These are phyloP conservation scores for Thraustochytrium striatum DNA, from an alignment of 352 stramenopile genomes.

Conservation along the genomic window DNA sequence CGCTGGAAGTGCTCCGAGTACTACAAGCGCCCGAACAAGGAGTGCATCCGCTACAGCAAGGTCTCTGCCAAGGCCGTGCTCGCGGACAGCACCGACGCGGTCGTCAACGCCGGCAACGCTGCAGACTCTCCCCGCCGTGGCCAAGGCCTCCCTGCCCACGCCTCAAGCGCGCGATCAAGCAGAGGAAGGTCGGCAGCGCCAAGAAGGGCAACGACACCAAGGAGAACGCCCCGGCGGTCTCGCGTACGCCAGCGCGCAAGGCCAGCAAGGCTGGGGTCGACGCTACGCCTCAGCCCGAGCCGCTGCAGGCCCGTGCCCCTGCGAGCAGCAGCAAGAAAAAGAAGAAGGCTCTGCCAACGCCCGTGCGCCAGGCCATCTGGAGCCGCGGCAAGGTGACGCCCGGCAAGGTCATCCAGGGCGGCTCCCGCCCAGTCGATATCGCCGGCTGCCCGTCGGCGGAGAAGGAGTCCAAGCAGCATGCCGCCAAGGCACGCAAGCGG, in stretches of 20 bases:
- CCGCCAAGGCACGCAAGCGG: neutral
- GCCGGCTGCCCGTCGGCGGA: no score
- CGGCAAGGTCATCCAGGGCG: neutral
- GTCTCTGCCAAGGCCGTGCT: neutral
- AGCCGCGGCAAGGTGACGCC: neutral
- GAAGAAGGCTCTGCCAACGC: neutral
- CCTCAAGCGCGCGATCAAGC: neutral
- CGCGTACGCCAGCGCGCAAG: neutral
- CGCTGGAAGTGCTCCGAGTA: conserved; percentile 27
- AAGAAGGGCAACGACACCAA: neutral
- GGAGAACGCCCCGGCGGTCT: no score
- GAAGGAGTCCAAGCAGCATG: neutral
- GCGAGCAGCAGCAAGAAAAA: neutral
- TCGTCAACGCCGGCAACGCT: neutral
- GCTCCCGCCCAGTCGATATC: neutral
- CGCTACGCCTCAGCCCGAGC: neutral
- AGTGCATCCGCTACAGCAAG: conserved; percentile 8
- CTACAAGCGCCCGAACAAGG: neutral
- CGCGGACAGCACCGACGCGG: neutral
- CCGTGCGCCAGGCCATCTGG: conserved; percentile 14
- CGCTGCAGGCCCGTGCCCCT: neutral
- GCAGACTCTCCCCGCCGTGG: neutral
- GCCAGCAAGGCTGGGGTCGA: neutral
- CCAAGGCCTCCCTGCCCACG: neutral
- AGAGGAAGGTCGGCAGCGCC: neutral